Percentiles rank a stretch among this genome's conserved stretches.
These are phyloP conservation scores for Fusarium fracticaudum DNA, from an alignment of 2,329 filamentous ascomycete species.

Conservation along the genomic window DNA sequence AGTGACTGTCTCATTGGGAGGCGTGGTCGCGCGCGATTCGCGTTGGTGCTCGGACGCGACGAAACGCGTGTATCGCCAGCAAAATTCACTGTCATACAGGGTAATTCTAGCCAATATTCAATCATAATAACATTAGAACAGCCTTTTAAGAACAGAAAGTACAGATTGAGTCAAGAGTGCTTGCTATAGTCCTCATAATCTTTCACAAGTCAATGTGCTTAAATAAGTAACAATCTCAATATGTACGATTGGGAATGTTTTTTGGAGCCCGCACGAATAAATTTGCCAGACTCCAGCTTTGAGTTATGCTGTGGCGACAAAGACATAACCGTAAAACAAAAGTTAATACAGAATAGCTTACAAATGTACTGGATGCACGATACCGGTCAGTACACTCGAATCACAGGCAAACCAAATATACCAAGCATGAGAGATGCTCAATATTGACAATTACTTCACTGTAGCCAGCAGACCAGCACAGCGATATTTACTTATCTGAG, in stretches of 20 bases:
- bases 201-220: accelerated
- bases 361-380: accelerated
- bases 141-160: not conserved
- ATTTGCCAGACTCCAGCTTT: too few species aligned
- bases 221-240: accelerated
- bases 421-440: not conserved
- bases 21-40: not conserved
- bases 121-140: accelerated
- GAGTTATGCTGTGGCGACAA: accelerated
- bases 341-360: accelerated
- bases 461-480: accelerated
- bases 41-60: not conserved
- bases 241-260: accelerated
- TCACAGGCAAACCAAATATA: accelerated
- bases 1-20: not conserved
- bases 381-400: accelerated
- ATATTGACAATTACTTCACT: accelerated
- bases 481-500: accelerated
- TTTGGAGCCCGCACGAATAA: accelerated
- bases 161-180: accelerated
- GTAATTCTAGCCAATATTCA: accelerated
- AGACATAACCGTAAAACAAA: accelerated
- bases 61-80: not conserved
- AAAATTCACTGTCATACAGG: not conserved
- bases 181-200: accelerated